Base-by-base conservation (phyloP, 2,329 filamentous ascomycete genomes). In the Cladophialophora exuberans region DNA sequence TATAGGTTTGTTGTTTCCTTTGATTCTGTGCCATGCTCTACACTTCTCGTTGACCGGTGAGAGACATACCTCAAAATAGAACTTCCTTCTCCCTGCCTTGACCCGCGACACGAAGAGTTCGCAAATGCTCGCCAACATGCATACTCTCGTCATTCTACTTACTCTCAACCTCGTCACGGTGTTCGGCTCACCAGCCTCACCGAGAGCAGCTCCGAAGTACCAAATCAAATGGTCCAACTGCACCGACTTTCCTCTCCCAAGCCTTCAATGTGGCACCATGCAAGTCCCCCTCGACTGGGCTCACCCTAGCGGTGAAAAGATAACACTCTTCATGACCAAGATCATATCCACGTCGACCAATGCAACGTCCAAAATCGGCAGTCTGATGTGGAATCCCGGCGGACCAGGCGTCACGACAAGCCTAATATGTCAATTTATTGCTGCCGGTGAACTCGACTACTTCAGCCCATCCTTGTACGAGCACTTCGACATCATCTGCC, bases 401-500 rank as follows among this genome's bases (percentile, higher is more conserved):
- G 70, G 69, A 6, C 70, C 69, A 45, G 70, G 69, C 4, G 70
- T 69, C 3, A 67, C 69, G 5, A 51, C 56, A 6, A 20, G 23
- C 7, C n/a, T 9, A 13, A 15, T 33, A 1, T 54, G 55, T 33
- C 31, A 20, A 17, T 10, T 17, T 3, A 45, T 30, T 33, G 42
- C 54, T 11, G 15, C 45, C 10, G 42, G 31, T 15, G n/a, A 28
- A 10, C n/a, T 41, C n/a, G 18, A 33, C 25, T 43, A 7, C 73
- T 73, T 1, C 30, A 55, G 64, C 17, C 60, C 60, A 1, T 20
- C 22, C 26, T 61, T 72, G 20, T 54, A 64, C 23, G 65, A 68
- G 52, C 49, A 57, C 43, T 77, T 75, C 63, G 75, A 78, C 59
- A 63, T 77, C 17, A 70, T 78, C 41, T 75, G 72, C 2, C 63